Base-by-base conservation (phyloP, 345 rosid species). In the Luvunga scandens region DNA sequence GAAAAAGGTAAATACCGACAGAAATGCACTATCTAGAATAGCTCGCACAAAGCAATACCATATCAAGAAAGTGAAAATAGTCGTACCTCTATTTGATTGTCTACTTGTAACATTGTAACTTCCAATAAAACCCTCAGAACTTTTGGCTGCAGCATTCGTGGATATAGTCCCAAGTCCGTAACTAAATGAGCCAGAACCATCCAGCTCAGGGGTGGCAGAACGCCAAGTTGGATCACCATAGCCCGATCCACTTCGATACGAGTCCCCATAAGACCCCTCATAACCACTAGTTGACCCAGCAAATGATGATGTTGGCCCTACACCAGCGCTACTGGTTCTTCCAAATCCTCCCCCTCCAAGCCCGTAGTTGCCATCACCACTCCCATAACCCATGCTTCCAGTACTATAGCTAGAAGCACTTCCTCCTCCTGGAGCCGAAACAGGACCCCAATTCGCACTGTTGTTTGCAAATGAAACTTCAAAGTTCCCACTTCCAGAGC, bases 161-260 rank as follows among this genome's bases (percentile, higher is more conserved):
- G 88, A 88, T 83, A 89, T 83, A 80, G 83, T 85, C 72, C 87
- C 90, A 67, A 93, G 86, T 19, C 90, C 93, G 79, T 89, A 93
- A 69, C 90, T 81, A 79, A 91, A 91, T 53, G 94, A 84, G 25
- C 87, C 92, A 75, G 90, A 85, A 63, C 82, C 86, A 85, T 91
- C 93, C 42, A 90, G 78, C 81, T 91, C 98, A 61, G 86, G 83
- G 80, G 88, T 79, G 70, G 90, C 72, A 73, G 94, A 86, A 60
- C 89, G 89, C 98, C 99, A 96, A 57, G 94, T 83, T 76, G 94
- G 81, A 82, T 91, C 90, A 56, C 91, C 89, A 77, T 92, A 96
- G 83, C 85, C 89, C 9, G 97, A 86, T 83, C 87, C 85, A 67
- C 88, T 82, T 48, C 81, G 82, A 77, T 92, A 92, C 56, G 90